Conservation (phyloP, 495 filamentous ascomycete genomes). For the Aspergillus biplanus region DNA sequence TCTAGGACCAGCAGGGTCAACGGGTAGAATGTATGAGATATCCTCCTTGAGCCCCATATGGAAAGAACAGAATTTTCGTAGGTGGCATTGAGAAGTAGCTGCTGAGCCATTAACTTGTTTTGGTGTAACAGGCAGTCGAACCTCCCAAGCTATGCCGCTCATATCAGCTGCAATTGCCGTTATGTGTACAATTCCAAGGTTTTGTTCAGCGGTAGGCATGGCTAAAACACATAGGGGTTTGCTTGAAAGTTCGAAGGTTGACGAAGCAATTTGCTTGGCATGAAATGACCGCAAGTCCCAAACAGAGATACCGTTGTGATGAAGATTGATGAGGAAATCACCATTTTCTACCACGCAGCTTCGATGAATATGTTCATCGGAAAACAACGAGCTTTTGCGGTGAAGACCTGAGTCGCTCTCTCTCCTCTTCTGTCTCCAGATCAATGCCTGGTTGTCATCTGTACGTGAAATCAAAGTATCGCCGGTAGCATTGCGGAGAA, state of each 20-base stretch:
- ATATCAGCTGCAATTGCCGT: slow-evolving; percentile 83
- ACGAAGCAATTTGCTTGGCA: slow-evolving; percentile 59
- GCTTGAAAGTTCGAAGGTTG: slow-evolving; percentile 63
- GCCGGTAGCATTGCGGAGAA: slow-evolving; percentile 81
- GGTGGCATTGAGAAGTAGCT: slow-evolving; percentile 36
- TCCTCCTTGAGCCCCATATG: slow-evolving; percentile 72
- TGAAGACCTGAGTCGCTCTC: slow-evolving; percentile 55
- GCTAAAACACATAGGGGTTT: slow-evolving; percentile 84
- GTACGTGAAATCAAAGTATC: slow-evolving; percentile 81
- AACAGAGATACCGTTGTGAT: slow-evolving; percentile 72
- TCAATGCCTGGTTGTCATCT: slow-evolving; percentile 73
- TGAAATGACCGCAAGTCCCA: slow-evolving; percentile 72
- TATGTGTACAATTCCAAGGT: slow-evolving; percentile 59
- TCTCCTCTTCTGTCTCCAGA: slow-evolving; percentile 72
- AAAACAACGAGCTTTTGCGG: slow-evolving; percentile 71
- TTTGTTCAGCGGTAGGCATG: slow-evolving; percentile 65
- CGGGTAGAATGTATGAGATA: slow-evolving; percentile 80
- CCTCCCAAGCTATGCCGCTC: slow-evolving; percentile 85
- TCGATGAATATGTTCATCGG: slow-evolving; percentile 77
- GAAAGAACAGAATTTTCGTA: slow-evolving; percentile 74
- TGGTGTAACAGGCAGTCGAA: slow-evolving; percentile 47
- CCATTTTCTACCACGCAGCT: slow-evolving; percentile 76
- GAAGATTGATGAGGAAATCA: slow-evolving; percentile 79
- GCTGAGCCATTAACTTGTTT: slow-evolving; percentile 26
- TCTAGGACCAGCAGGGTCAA: slow-evolving; percentile 83